Evolutionary conservation across 352 stramenopile species (phyloP).

Genomic region (Albugo candida): DNA sequence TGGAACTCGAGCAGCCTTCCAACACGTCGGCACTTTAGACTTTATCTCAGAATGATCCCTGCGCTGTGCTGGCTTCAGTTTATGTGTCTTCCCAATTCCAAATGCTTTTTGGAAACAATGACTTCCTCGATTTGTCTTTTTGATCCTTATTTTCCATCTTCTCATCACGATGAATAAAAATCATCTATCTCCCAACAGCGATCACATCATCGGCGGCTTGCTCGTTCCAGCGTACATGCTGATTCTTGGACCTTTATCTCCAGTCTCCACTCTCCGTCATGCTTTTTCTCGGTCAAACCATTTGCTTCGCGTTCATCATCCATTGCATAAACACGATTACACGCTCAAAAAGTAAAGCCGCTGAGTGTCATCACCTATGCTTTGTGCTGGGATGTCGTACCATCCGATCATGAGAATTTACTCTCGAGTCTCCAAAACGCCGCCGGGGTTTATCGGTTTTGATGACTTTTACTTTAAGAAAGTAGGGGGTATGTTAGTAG

Average conservation of each 20-base stretch:
- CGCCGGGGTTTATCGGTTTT: constrained; percentile 73
- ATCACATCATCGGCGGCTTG: constrained; percentile 2
- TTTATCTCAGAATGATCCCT: no score
- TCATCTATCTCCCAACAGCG: neutral
- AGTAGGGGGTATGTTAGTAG: no score
- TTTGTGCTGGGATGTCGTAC: constrained; percentile 29
- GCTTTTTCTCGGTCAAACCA: constrained; percentile 19
- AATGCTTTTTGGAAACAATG: constrained; percentile 21
- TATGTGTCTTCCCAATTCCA: constrained; percentile 18
- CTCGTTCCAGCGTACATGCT: constrained; percentile 32
- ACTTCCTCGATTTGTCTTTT: constrained; percentile 32
- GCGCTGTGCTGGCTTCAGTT: neutral
- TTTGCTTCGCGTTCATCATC: constrained; percentile 22
- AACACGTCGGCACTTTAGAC: no score
- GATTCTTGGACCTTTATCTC: constrained; percentile 40
- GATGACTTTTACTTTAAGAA: constrained; percentile 74
- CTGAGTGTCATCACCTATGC: constrained; percentile 14
- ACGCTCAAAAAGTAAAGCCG: no score
- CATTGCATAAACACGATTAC: no score
- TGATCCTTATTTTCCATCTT: constrained; percentile 7
- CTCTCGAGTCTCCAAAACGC: constrained; percentile 84
- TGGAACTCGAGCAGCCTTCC: no score
- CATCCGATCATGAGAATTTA: constrained; percentile 72
- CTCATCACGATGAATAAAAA: neutral
- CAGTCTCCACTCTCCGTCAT: constrained; percentile 33